phyloP scores from a whole-genome alignment of 1,284 basidiomycete species.

The Sphagnurus paluster region DNA sequence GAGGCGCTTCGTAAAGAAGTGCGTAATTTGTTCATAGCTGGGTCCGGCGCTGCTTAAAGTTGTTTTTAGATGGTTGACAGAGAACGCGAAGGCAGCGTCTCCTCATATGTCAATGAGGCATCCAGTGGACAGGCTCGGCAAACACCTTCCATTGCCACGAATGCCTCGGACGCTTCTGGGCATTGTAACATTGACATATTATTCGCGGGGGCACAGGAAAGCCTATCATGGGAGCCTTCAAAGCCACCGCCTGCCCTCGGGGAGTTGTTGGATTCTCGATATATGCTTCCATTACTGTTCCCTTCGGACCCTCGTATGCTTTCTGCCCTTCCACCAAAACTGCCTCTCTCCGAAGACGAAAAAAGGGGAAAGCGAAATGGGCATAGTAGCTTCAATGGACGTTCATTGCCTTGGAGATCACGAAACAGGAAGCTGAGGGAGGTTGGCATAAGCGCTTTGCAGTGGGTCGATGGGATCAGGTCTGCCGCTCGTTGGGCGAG shows the following conservation, averaged over 20 bases:
- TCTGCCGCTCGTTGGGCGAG: constrained; percentile 48
- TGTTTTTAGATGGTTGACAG: constrained; percentile 60
- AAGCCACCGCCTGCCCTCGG: constrained; percentile 80
- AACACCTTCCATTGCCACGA: constrained; percentile 34
- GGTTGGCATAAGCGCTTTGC: constrained; percentile 56
- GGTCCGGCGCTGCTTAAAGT: constrained; percentile 11
- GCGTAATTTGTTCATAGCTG: constrained; percentile 9
- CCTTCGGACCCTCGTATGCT: constrained; percentile 80
- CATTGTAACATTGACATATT: constrained; percentile 73
- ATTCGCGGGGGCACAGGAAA: constrained; percentile 68
- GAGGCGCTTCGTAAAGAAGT: constrained; percentile 81
- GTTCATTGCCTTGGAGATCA: constrained; percentile 43
- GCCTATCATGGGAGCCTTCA: constrained; percentile 73
- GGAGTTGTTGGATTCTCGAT: constrained; percentile 85
- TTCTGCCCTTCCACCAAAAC: constrained; percentile 63
- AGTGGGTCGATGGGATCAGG: constrained; percentile 66
- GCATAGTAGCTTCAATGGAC: constrained; percentile 10
- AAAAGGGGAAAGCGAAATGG: constrained; percentile 20
- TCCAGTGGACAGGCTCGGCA: constrained; percentile 27
- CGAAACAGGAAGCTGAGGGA: constrained; percentile 60
- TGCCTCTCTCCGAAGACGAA: constrained; percentile 36
- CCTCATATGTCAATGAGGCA: constrained; percentile 46
- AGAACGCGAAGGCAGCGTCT: constrained; percentile 57
- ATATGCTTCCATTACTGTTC: constrained; percentile 89
- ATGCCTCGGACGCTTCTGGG: constrained; percentile 34